Percentiles rank a stretch among this genome's conserved stretches.
Conservation (phyloP, 116 monocot species). For the Posidonia oceanica region DNA sequence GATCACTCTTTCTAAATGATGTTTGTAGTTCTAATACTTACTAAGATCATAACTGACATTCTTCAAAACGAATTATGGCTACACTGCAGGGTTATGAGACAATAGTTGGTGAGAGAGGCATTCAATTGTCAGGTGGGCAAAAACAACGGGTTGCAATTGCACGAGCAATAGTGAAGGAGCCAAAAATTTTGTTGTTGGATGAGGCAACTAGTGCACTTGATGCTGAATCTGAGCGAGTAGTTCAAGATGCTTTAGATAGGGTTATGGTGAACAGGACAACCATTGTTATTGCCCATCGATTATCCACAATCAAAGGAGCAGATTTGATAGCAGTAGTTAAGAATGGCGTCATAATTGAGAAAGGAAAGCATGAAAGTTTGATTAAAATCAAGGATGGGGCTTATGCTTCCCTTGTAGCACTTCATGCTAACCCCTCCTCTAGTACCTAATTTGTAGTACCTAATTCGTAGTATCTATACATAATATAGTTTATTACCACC, state of each 20-base stretch:
- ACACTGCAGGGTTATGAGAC: conserved; percentile 31
- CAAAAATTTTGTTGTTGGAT: conserved; percentile 49
- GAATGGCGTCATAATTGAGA: conserved; percentile 26
- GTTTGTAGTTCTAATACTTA: not conserved
- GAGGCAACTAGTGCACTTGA: conserved; percentile 72
- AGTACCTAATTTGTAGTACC: too few relatives aligned
- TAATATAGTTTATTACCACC: too few relatives aligned
- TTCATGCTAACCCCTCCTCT: conserved; percentile 3
- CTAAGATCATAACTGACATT: not conserved
- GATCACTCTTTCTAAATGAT: not conserved
- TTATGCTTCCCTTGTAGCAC: conserved; percentile 21
- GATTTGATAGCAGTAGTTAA: conserved; percentile 33
- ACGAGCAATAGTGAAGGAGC: conserved; percentile 52
- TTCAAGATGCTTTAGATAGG: conserved; percentile 40
- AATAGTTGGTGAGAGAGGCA: conserved; percentile 30
- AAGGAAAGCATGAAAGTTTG: conserved; percentile 23
- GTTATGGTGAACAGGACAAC: conserved; percentile 51
- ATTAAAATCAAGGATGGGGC: conserved; percentile 17
- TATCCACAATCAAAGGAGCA: conserved; percentile 30
- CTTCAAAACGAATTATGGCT: not conserved
- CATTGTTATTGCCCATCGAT: conserved; percentile 31
- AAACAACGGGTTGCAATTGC: conserved; percentile 68
- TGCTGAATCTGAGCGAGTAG: conserved; percentile 42
- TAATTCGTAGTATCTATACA: too few relatives aligned
- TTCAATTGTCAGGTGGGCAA: conserved; percentile 64